Evolutionary conservation across 179 eudicot genomes (phyloP).

Genomic region (Carnegiea gigantea): DNA sequence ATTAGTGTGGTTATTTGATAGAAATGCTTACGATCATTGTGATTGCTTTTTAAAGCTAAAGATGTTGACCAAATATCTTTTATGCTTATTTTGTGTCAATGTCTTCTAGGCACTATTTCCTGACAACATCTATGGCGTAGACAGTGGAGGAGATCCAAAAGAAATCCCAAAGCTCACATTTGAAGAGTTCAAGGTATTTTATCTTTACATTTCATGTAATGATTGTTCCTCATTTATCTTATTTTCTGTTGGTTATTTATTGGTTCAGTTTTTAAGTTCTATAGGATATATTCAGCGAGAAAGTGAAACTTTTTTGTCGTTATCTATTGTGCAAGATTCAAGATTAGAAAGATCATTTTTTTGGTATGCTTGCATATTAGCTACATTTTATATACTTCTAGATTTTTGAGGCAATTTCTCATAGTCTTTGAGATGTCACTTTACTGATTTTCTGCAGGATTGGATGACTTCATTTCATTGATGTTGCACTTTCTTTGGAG

Average conservation of each 20-base stretch:
- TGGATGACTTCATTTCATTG: no score
- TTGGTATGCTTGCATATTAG: no score
- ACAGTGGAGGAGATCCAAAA: constrained; percentile 97
- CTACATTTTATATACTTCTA: neutral
- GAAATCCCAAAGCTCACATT: constrained; percentile 89
- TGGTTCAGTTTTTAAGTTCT: no score
- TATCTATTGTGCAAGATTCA: no score
- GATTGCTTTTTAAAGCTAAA: neutral
- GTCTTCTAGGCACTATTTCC: constrained; percentile 77
- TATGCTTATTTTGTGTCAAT: constrained; percentile 17
- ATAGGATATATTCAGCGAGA: no score
- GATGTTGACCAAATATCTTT: neutral
- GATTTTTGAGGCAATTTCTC: no score
- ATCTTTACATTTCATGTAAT: constrained; percentile 7
- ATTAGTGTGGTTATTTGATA: neutral
- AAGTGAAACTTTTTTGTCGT: no score
- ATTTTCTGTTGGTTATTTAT: neutral
- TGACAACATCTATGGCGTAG: constrained; percentile 94
- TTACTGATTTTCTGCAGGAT: no score
- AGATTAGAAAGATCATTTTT: no score
- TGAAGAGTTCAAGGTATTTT: constrained; percentile 83
- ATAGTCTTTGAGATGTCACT: no score
- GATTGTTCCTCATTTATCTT: constrained; percentile 4
- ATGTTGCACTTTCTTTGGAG: no score
- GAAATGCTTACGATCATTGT: constrained; percentile 8